Evolutionary conservation across 306 rosid species (phyloP).

Genomic region (Hippophae tibetana): DNA sequence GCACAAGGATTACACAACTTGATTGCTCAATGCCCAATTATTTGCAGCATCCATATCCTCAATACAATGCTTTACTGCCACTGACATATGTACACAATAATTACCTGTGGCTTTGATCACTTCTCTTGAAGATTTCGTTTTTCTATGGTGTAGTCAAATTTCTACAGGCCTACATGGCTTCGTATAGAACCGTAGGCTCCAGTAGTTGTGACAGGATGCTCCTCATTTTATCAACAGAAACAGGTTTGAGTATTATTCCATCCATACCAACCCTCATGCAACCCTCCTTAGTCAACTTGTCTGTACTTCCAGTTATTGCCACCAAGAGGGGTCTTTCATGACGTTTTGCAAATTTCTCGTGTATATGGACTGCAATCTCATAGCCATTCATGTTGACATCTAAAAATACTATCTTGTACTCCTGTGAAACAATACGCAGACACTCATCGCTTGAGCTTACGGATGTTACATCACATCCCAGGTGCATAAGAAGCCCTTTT

Average conservation of each 20-base stretch:
- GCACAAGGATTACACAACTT: not conserved
- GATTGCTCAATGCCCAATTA: not conserved
- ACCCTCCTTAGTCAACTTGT: constrained; percentile 61
- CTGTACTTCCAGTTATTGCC: constrained; percentile 67
- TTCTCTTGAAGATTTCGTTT: not conserved
- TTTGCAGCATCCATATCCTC: constrained; percentile 19
- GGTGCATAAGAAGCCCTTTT: constrained; percentile 75
- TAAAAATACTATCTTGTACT: constrained; percentile 69
- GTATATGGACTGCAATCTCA: constrained; percentile 50
- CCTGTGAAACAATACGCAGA: constrained; percentile 47
- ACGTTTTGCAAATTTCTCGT: constrained; percentile 51
- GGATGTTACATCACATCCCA: constrained; percentile 73
- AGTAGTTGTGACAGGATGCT: constrained; percentile 56
- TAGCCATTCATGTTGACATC: constrained; percentile 64
- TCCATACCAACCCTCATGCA: constrained; percentile 78
- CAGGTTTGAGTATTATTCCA: constrained; percentile 72
- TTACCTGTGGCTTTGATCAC: not conserved
- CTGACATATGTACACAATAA: constrained; percentile 26
- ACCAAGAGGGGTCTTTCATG: constrained; percentile 68
- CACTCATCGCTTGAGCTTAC: constrained; percentile 64
- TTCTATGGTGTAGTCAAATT: constrained; percentile 9
- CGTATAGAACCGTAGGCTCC: constrained; percentile 63
- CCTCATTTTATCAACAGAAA: constrained; percentile 88
- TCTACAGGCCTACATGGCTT: constrained; percentile 31
- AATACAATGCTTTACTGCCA: constrained; percentile 9